phyloP scores from a whole-genome alignment of 345 rosid species.

The Psidium guajava region DNA sequence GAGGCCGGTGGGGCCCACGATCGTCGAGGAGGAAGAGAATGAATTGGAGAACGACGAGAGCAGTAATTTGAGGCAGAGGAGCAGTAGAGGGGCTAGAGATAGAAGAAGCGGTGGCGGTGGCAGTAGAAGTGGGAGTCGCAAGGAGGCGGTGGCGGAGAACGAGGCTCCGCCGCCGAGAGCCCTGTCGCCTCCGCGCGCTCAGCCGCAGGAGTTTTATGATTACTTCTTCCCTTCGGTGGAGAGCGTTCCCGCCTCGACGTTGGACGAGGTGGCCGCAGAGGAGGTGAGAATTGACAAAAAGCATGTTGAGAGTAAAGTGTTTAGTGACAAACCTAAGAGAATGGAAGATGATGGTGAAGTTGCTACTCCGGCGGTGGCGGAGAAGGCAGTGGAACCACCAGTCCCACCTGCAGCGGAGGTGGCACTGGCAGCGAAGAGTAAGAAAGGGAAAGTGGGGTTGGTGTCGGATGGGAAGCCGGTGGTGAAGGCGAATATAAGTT shows the following conservation, averaged over 20 bases:
- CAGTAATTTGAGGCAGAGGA: conserved; percentile 44
- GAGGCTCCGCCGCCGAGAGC: background rate
- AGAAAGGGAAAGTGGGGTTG: conserved; percentile 25
- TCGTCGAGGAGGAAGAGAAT: conserved; percentile 36
- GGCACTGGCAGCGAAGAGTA: conserved; percentile 16
- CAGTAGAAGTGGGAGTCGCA: conserved; percentile 22
- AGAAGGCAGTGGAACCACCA: conserved; percentile 1
- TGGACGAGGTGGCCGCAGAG: conserved; percentile 28
- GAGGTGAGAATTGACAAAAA: conserved; percentile 18
- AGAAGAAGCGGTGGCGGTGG: background rate
- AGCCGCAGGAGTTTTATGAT: conserved; percentile 19
- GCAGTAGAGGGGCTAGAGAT: conserved; percentile 11
- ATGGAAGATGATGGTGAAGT: conserved; percentile 11
- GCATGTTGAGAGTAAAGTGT: conserved; percentile 15
- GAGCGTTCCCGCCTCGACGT: conserved; percentile 45
- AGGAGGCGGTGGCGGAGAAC: conserved; percentile 2
- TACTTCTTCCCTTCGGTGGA: conserved; percentile 39
- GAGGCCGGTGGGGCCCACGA: conserved; percentile 31
- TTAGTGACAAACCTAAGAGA: conserved; percentile 25
- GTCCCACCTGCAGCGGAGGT: background rate
- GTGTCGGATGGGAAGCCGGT: conserved; percentile 27
- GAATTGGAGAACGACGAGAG: conserved; percentile 24
- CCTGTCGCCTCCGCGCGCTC: conserved; percentile 11
- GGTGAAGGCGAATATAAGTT: conserved; percentile 12
- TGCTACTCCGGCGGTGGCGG: background rate